Evolutionary conservation across 441 rosid species (phyloP), one percentile per base, ranked within the genome.

Genomic region (Mallotus repandus): DNA sequence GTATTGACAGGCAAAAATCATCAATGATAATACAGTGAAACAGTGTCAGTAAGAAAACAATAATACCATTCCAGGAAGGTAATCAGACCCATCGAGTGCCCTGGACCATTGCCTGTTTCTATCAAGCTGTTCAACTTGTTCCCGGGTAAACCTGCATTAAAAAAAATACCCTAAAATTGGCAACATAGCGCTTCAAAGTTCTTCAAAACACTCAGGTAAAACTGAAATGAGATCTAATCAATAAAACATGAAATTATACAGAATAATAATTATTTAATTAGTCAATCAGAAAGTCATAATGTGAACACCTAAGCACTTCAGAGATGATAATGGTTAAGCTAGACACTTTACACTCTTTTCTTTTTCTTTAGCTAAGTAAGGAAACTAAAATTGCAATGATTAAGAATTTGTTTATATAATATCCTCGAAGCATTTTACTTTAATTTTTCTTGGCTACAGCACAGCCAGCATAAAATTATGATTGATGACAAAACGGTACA

Each of bases 81-180:
- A 93, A 85, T 96, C 97, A 49, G 99, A 93, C 62, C 99, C 99
- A 83, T 93, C 99, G 72, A 96, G 97, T 65, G 98, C 93, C 81
- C 98, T 91, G 43, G 98, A 96, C 98, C 99, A 29, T 61, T 61
- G 68, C 82, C 87, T 90, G 78, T 85, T 96, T 80, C 52, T 86
- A 79, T 96, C 99, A 76, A 93, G 87, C 86, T 85, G 93, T 70
- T 82, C 87, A 49, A 95, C 97, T 79, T 93, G 98, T 16, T 87
- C 91, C 82, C 81, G 79, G 32, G 86, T 85, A 88, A 96, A 91
- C 86, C 99, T 93, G 82, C 68, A 86, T 63, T 25, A 25, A 66
- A 18, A 67, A 15, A 50, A 77, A n/a, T 1, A 22, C 54, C 50
- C n/a, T 10, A 52, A 54, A 73, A 74, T 25, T 13, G 21, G 15